A percentile compares a stretch with the other conserved stretches of the same genome.
phyloP scores from a whole-genome alignment of 2,329 filamentous ascomycete genomes.

The Aspergillus sp. region DNA sequence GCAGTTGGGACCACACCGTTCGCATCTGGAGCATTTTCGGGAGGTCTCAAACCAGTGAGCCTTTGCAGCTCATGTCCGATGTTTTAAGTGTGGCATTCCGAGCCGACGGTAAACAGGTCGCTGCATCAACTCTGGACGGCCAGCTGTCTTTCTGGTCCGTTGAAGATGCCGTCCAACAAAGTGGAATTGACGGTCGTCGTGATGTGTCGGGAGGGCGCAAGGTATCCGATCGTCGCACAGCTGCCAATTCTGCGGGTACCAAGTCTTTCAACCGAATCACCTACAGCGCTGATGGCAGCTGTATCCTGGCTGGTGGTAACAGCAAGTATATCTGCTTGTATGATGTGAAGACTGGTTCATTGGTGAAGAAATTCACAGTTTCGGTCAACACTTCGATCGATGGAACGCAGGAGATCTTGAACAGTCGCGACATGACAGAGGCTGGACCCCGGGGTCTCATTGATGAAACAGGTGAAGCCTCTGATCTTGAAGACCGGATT shows the following conservation, averaged over 20 bases:
- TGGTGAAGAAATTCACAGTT: constrained; percentile 93
- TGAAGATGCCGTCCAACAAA: constrained; percentile 78
- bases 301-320: constrained; percentile 84
- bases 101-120: constrained; percentile 85
- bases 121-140: constrained; percentile 87
- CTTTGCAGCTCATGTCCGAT: constrained; percentile 85
- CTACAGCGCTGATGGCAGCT: constrained; percentile 89
- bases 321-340: constrained; percentile 99
- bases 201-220: constrained; percentile 92
- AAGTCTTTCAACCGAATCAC: constrained; percentile 85
- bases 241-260: constrained; percentile 82
- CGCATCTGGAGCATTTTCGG: constrained; percentile 95
- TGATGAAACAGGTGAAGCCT: constrained; percentile 81
- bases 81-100: constrained; percentile 81
- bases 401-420: constrained; percentile 94
- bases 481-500: constrained; percentile 78
- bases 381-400: constrained; percentile 93
- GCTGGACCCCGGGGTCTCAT: constrained; percentile 80
- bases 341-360: constrained; percentile 84
- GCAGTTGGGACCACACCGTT: constrained; percentile 94
- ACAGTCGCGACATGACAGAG: constrained; percentile 86
- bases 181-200: constrained; percentile 80
- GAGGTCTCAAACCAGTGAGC: constrained; percentile 90
- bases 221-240: constrained; percentile 79
- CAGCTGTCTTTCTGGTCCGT: constrained; percentile 95